A percentile compares a stretch with the other conserved stretches of the same genome.
These are phyloP conservation scores for Hypoxylon sp. DNA, from an alignment of 2,329 filamentous ascomycete genomes.

Conservation along the genomic window DNA sequence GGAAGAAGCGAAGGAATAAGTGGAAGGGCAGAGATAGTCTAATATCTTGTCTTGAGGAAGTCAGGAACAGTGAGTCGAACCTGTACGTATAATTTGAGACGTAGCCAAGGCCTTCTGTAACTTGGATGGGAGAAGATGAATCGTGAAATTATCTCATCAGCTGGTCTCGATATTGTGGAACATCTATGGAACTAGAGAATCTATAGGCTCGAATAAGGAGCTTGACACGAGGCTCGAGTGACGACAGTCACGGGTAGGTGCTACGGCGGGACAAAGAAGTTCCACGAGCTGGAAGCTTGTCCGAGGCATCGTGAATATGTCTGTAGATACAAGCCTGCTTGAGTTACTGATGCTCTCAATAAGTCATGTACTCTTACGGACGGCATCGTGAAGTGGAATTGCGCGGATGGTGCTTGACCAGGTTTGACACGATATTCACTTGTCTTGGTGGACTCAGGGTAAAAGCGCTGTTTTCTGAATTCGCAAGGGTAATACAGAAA, in stretches of 20 bases:
- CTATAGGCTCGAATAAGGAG: conserved; percentile 14
- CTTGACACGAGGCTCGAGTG: conserved; percentile 21
- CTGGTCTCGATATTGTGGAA: conserved; percentile 25
- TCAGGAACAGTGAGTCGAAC: neutral
- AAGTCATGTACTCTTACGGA: neutral
- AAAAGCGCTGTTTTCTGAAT: neutral
- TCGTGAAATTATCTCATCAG: neutral
- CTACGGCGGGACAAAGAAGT: conserved; percentile 13
- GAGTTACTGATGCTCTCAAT: neutral
- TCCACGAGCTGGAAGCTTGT: neutral
- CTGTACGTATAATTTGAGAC: neutral
- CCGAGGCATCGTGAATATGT: conserved; percentile 2
- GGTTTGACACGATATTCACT: neutral
- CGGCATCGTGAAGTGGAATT: neutral
- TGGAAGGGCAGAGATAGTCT: neutral
- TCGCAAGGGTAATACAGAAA: neutral
- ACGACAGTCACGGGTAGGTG: conserved; percentile 34
- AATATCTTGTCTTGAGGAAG: neutral
- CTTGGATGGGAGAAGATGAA: neutral
- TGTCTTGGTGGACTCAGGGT: neutral
- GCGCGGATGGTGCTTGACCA: neutral
- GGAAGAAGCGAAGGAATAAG: neutral
- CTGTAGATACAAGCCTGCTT: neutral
- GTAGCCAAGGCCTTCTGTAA: neutral
- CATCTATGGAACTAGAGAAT: conserved; percentile 9